Conservation (phyloP, 1,139 yeast genomes). For the Hansenula sp. region DNA sequence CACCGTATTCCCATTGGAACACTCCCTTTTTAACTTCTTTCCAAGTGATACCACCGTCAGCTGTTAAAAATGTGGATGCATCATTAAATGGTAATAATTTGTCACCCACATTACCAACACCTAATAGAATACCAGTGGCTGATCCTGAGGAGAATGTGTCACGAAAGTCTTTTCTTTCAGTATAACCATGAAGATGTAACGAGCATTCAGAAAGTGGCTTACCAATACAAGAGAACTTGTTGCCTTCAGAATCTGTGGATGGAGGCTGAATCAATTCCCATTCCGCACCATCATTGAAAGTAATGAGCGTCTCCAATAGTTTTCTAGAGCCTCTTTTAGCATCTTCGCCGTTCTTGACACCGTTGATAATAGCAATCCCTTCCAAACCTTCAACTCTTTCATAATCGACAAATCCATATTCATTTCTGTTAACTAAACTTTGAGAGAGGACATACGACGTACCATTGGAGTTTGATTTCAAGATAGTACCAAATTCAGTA, state of each 20-base stretch:
- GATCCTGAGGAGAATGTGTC: constrained; percentile 88
- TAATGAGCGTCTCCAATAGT: constrained; percentile 62
- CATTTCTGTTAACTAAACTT: constrained; percentile 72
- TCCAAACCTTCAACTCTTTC: constrained; percentile 86
- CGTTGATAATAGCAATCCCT: constrained; percentile 76
- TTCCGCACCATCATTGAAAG: constrained; percentile 90
- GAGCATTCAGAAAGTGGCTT: constrained; percentile 59
- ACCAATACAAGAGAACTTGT: constrained; percentile 51
- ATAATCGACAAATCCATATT: constrained; percentile 78
- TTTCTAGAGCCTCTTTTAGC: constrained; percentile 44
- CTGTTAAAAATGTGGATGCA: constrained; percentile 69
- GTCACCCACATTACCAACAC: constrained; percentile 87
- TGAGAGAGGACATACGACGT: constrained; percentile 79
- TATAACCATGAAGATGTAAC: constrained; percentile 83
- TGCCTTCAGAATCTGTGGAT: constrained; percentile 54
- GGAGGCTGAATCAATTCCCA: constrained; percentile 80
- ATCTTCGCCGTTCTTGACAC: constrained; percentile 51
- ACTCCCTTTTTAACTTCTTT: constrained; percentile 68
- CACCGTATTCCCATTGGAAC: constrained; percentile 94
- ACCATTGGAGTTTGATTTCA: constrained; percentile 94
- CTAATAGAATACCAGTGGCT: constrained; percentile 84
- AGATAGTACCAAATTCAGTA: constrained; percentile 71
- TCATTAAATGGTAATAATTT: constrained; percentile 45
- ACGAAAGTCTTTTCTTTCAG: constrained; percentile 79
- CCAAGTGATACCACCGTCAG: constrained; percentile 93